Evolutionary conservation across 176 grass and related monocot genomes (phyloP).

Genomic region (Zizania latifolia): DNA sequence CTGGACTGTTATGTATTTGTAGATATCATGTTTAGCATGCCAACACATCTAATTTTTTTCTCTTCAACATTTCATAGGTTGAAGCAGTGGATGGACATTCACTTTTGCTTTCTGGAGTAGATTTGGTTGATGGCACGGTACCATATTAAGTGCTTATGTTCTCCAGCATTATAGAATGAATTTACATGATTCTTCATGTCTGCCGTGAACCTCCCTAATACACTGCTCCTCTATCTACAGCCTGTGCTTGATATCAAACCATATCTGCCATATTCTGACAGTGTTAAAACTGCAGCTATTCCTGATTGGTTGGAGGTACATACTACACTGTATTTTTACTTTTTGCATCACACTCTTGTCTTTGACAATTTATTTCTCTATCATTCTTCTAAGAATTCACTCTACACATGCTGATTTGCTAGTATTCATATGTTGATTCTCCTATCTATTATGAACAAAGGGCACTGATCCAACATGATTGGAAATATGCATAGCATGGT

Average conservation of each 20-base stretch:
- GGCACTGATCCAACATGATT: background rate
- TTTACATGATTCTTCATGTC: constrained; percentile 14
- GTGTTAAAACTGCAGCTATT: constrained; percentile 47
- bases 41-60: background rate
- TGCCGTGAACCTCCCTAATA: constrained; percentile 30
- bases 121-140: constrained; percentile 96
- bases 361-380: background rate
- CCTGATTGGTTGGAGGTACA: constrained; percentile 74
- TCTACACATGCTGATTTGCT: background rate
- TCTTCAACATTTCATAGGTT: constrained; percentile 51
- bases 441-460: background rate
- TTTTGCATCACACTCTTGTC: background rate
- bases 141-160: background rate
- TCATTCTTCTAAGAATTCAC: background rate
- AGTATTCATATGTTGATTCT: background rate
- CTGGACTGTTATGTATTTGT: background rate
- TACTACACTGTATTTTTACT: background rate
- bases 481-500: background rate
- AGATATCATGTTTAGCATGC: background rate
- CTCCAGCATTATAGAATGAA: constrained; percentile 1
- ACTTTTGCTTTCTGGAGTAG: constrained; percentile 88
- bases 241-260: constrained; percentile 97
- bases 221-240: constrained; percentile 48
- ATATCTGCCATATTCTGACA: constrained; percentile 90
- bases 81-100: constrained; percentile 66